These are phyloP conservation scores for Debaryomyces castellii DNA, from an alignment of 805 yeast genomes.

Conservation along the genomic window DNA sequence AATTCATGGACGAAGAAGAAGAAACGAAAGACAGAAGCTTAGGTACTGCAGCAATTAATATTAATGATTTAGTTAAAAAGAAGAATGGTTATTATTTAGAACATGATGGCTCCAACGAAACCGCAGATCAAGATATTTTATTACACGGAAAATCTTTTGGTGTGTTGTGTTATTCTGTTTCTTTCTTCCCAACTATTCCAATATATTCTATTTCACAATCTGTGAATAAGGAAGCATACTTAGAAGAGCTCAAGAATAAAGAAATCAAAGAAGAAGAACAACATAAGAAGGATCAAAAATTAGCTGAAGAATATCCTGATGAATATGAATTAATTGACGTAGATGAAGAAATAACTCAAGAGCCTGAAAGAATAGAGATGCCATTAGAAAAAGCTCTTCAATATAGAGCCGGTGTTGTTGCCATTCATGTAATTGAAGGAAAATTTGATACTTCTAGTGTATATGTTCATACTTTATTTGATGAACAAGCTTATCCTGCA, in stretches of 20 bases:
- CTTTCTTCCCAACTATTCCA: slow-evolving; percentile 66
- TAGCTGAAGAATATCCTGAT: slow-evolving; percentile 55
- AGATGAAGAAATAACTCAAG: slow-evolving; percentile 29
- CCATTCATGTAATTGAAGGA: slow-evolving; percentile 54
- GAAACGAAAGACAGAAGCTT: slow-evolving; percentile 62
- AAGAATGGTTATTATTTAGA: slow-evolving; percentile 46
- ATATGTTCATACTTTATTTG: slow-evolving; percentile 60
- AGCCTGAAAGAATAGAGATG: slow-evolving; percentile 43
- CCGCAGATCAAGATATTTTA: slow-evolving; percentile 45
- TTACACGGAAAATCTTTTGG: slow-evolving; percentile 45
- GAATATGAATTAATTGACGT: slow-evolving; percentile 65
- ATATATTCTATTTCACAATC: slow-evolving; percentile 61
- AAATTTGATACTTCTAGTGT: slow-evolving; percentile 46
- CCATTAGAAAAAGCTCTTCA: slow-evolving; percentile 52
- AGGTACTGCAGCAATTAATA: slow-evolving; percentile 55
- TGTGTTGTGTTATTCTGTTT: slow-evolving; percentile 49
- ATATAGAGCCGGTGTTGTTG: slow-evolving; percentile 62
- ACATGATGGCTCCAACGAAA: slow-evolving; percentile 50
- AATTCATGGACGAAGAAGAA: slow-evolving; percentile 66
- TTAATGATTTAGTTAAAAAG: slow-evolving; percentile 48
- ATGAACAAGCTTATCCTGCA: slow-evolving; percentile 62
- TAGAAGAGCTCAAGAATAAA: slow-evolving; percentile 33
- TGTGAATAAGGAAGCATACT: slow-evolving; percentile 43
- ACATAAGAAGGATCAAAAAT: slow-evolving; percentile 49
- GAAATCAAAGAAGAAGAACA: slow-evolving; percentile 40